A percentile compares a stretch with the other conserved stretches of the same genome.
Conservation (phyloP, 176 grass and related monocot species). For the Ensete ventricosum region DNA sequence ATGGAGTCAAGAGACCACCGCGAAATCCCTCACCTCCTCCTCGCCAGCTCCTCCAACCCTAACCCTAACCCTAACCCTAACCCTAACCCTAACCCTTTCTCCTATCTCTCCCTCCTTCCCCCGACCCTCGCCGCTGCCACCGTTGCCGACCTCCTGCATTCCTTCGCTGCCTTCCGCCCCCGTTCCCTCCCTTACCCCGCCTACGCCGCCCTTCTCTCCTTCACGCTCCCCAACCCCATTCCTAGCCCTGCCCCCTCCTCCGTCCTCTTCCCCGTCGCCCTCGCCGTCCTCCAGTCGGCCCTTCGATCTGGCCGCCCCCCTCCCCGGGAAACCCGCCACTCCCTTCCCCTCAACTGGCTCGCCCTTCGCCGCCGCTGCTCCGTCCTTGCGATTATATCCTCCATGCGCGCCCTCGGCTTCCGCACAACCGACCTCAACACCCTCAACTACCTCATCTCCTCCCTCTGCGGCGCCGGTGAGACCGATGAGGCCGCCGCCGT, state of each 20-base stretch:
- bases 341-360: slow-evolving; percentile 13
- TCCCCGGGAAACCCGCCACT: slow-evolving; percentile 10
- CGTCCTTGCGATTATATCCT: background rate
- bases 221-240: slow-evolving; percentile 1
- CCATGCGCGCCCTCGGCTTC: slow-evolving; percentile 5
- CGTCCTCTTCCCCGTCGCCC: background rate
- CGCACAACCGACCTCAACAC: slow-evolving; percentile 15
- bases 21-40: slow-evolving; percentile 9
- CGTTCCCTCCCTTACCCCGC: background rate
- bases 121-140: slow-evolving; percentile 14
- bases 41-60: background rate
- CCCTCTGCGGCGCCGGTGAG: slow-evolving; percentile 12
- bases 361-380: slow-evolving; percentile 3
- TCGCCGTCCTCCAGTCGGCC: slow-evolving; percentile 14
- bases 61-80: background rate
- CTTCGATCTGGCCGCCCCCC: slow-evolving; percentile 12
- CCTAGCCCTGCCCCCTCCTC: background rate
- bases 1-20: background rate
- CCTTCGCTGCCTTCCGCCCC: slow-evolving; percentile 5
- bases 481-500: background rate
- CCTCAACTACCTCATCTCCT: slow-evolving; percentile 12
- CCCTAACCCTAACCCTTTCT: slow-evolving; percentile 4
- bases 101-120: slow-evolving; percentile 10
- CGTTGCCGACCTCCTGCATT: slow-evolving; percentile 9
- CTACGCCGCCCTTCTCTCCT: slow-evolving; percentile 7